These are phyloP conservation scores for Raffaelea ambrosiae DNA, from an alignment of 2,329 filamentous ascomycete genomes.

Conservation along the genomic window DNA sequence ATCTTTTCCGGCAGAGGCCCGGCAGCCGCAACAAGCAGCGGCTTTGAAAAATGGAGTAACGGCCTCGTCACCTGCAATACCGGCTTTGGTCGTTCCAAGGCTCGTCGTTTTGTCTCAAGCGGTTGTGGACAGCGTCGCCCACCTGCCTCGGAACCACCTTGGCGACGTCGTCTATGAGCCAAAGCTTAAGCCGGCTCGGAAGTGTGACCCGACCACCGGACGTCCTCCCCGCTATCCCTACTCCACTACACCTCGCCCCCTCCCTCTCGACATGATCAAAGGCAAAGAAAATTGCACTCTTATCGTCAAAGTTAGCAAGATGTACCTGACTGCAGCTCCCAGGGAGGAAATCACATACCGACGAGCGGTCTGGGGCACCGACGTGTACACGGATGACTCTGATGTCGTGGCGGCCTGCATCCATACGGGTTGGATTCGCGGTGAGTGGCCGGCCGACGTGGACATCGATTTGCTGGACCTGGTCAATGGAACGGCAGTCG, in stretches of 20 bases:
- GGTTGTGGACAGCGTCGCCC: conserved; percentile 62
- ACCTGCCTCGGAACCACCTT: conserved; percentile 68
- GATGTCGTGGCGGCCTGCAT: conserved; percentile 90
- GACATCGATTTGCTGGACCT: conserved; percentile 60
- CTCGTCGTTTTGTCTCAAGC: conserved; percentile 59
- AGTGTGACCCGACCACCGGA: conserved; percentile 44
- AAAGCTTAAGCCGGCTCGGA: conserved; percentile 45
- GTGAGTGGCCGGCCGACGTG: conserved; percentile 75
- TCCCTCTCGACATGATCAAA: conserved; percentile 65
- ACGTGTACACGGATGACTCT: conserved; percentile 92
- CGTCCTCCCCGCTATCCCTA: conserved; percentile 24
- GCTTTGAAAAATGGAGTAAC: neutral
- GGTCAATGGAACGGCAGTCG: conserved; percentile 14
- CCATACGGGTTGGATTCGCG: conserved; percentile 84
- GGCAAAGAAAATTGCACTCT: conserved; percentile 83
- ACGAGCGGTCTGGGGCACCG: conserved; percentile 82
- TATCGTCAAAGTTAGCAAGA: conserved; percentile 76
- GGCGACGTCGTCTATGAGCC: conserved; percentile 78
- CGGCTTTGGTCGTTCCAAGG: conserved; percentile 40
- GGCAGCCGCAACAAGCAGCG: neutral
- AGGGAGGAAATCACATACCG: conserved; percentile 78
- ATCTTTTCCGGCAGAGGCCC: conserved; percentile 1
- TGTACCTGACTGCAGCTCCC: conserved; percentile 60
- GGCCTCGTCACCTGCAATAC: neutral
- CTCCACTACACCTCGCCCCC: conserved; percentile 53